A percentile compares a stretch with the other conserved stretches of the same genome.
Conservation (phyloP, 768 basidiomycete genomes). For the Leccinum disarticulatum region DNA sequence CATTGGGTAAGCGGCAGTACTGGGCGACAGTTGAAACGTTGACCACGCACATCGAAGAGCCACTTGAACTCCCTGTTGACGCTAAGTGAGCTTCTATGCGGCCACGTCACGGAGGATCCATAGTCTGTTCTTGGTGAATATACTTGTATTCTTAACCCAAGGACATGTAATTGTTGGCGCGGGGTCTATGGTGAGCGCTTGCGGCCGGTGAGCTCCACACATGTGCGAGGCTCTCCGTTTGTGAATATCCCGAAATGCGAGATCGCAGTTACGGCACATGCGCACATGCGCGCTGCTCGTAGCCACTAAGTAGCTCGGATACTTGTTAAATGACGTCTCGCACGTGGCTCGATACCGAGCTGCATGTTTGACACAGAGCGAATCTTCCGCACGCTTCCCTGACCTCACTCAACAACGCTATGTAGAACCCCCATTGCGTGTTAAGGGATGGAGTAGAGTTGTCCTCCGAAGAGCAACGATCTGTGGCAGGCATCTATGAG, state of each 20-base stretch:
- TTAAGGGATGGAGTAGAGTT: constrained; percentile 69
- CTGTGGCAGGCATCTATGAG: constrained; percentile 75
- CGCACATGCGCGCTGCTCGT: constrained; percentile 82
- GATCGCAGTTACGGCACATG: constrained; percentile 83
- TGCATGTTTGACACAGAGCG: constrained; percentile 22
- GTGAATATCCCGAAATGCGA: constrained; percentile 1
- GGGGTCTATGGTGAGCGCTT: too few relatives aligned
- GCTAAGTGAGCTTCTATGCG: too few relatives aligned
- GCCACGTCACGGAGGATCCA: too few relatives aligned
- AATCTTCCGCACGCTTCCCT: constrained; percentile 62
- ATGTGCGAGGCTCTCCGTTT: too few relatives aligned
- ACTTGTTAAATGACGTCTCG: constrained; percentile 67
- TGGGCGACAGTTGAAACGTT: too few relatives aligned
- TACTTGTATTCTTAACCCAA: too few relatives aligned
- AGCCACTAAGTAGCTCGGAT: constrained; percentile 62
- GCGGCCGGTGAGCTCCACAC: too few relatives aligned
- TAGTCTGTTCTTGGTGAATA: too few relatives aligned
- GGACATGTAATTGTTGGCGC: too few relatives aligned
- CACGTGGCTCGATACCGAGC: constrained; percentile 45
- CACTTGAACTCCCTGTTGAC: too few relatives aligned
- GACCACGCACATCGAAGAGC: too few relatives aligned
- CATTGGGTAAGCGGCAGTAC: too few relatives aligned
- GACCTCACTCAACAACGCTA: constrained; percentile 84
- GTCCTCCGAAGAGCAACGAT: constrained; percentile 77
- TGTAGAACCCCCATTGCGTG: constrained; percentile 92